Conservation (phyloP, 768 basidiomycete genomes). For the Mycena polygramma region DNA sequence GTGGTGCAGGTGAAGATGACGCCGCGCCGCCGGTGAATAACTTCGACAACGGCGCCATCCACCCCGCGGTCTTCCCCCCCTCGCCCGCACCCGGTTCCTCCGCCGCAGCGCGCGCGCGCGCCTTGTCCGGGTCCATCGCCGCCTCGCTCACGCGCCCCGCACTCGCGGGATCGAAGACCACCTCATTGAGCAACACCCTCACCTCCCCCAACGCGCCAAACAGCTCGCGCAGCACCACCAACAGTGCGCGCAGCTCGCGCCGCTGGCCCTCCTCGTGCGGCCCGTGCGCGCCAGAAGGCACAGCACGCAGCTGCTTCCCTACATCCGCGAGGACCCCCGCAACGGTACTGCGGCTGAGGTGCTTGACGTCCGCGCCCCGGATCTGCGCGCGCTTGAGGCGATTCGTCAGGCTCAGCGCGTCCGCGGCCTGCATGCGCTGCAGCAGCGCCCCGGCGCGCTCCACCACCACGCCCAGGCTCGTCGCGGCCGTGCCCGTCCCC, state of each 20-base stretch:
- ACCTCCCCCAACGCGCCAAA: slow-evolving; percentile 88
- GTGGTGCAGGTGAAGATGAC: slow-evolving; percentile 34
- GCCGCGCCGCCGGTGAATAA: slow-evolving; percentile 61
- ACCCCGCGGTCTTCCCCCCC: slow-evolving; percentile 58
- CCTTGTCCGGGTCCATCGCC: slow-evolving; percentile 72
- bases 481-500: slow-evolving; percentile 37
- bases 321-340: slow-evolving; percentile 82
- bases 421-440: slow-evolving; percentile 72
- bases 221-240: slow-evolving; percentile 88
- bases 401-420: slow-evolving; percentile 89
- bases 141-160: slow-evolving; percentile 80
- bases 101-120: slow-evolving; percentile 55
- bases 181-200: slow-evolving; percentile 86
- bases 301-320: slow-evolving; percentile 78
- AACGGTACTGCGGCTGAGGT: slow-evolving; percentile 88
- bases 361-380: slow-evolving; percentile 85
- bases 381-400: slow-evolving; percentile 93
- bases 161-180: slow-evolving; percentile 87
- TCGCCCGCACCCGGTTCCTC: slow-evolving; percentile 42
- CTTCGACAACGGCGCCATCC: slow-evolving; percentile 92
- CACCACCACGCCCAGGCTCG: slow-evolving; percentile 71
- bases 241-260: slow-evolving; percentile 84
- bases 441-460: slow-evolving; percentile 60
- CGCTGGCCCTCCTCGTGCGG: slow-evolving; percentile 66
- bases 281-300: slow-evolving; percentile 76